Percentiles rank a stretch among this genome's conserved stretches.
These are phyloP conservation scores for Emergomyces africanus DNA, from an alignment of 2,329 filamentous ascomycete genomes.

Conservation along the genomic window DNA sequence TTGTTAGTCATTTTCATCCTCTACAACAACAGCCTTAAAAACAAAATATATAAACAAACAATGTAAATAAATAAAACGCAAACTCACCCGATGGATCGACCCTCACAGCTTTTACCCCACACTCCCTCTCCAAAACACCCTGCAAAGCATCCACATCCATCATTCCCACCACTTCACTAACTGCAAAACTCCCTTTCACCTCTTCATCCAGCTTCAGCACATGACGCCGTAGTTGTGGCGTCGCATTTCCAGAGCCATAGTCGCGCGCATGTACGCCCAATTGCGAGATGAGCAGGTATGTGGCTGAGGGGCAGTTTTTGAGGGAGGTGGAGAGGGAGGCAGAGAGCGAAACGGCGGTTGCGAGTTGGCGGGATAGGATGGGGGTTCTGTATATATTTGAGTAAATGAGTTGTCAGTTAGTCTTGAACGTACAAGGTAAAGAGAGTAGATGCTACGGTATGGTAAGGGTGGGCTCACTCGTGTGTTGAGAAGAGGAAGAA, in stretches of 20 bases:
- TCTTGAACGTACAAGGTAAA: too few relatives aligned
- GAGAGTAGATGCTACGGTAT: neutral
- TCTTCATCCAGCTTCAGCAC: slow-evolving; percentile 37
- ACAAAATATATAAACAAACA: neutral
- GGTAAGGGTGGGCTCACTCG: slow-evolving; percentile 45
- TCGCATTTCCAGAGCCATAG: slow-evolving; percentile 42
- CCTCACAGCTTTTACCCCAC: slow-evolving; percentile 31
- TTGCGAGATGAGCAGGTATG: slow-evolving; percentile 68
- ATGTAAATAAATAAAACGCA: slow-evolving; percentile 10
- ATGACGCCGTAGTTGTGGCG: slow-evolving; percentile 43
- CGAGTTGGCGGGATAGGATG: slow-evolving; percentile 27
- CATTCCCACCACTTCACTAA: slow-evolving; percentile 41
- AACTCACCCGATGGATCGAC: slow-evolving; percentile 31
- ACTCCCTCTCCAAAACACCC: slow-evolving; percentile 33
- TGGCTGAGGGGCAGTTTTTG: slow-evolving; percentile 55
- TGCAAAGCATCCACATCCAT: slow-evolving; percentile 34
- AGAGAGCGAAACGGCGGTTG: slow-evolving; percentile 31
- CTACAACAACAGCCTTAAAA: neutral
- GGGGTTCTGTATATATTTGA: neutral
- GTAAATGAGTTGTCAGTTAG: too few relatives aligned
- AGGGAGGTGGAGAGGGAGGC: slow-evolving; percentile 38
- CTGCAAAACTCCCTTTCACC: slow-evolving; percentile 39
- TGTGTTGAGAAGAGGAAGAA: slow-evolving; percentile 80
- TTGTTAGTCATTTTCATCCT: too few relatives aligned
- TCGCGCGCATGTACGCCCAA: slow-evolving; percentile 60